Base-by-base conservation (phyloP, 1,139 yeast species). In the Magnusiomyces tetraspermus region DNA sequence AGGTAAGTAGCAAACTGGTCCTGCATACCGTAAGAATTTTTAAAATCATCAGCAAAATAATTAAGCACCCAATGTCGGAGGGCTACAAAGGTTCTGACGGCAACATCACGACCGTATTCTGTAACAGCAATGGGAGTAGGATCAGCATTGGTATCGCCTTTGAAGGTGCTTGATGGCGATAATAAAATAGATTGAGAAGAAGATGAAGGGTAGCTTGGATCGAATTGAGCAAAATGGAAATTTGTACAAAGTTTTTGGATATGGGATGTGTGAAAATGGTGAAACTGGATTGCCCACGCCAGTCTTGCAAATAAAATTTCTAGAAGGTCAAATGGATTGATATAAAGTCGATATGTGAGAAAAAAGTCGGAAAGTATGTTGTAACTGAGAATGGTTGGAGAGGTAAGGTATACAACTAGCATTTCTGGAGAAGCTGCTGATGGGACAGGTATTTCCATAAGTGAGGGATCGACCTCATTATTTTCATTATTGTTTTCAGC, bases 31-130 rank as follows among this genome's bases (percentile, higher is more conserved):
- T 58, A 53, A 37, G 67, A 59, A n/a, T 71, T 65, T 45, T 70
- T 66, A 57, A 72, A 72, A 59, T 72, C 76, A 58, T 69, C 72
- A 13, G 69, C 66, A 55, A 69, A 69, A 53, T 64, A 69, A 56
- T 71, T 90, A 56, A 86, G 69, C 33, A 92, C 69, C 96, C 97
- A 92, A 68, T 88, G 96, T 61, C 97, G 77, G 49, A 92, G 63
- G 36, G 86, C 83, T 41, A 88, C 96, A 71, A 90, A 92, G 0
- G 95, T 83, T 60, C 97, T 76, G 41, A 90, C 77, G n/a, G 87
- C 71, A 1, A 85, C 84, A 50, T 85, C 73, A 58, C 83, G 78
- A 3, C 94, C 95, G 10, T 77, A 65, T 55, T 72, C 76, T 31
- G 22, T 22, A 41, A 42, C 28, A 30, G 41, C n/a, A 8, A 13